Percentiles rank a stretch among this genome's conserved stretches.
Conservation (phyloP, 257 asterid genomes). For the Forsythia suspensa region DNA sequence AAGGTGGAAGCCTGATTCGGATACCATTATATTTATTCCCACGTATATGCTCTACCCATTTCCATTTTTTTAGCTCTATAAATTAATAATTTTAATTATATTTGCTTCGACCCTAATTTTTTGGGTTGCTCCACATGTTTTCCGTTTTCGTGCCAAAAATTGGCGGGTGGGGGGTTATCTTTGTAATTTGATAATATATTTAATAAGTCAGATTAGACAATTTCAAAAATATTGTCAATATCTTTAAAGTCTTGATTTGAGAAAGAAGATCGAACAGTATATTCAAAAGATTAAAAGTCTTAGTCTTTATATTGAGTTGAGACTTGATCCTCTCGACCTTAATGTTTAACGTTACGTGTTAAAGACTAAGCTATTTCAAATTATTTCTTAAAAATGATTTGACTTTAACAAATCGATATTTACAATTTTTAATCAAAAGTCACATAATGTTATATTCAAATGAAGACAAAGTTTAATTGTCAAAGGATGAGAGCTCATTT, state of each 20-base stretch:
- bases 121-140: neutral
- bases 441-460: neutral
- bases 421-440: neutral
- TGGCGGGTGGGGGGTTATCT: no score
- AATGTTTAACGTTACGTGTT: no score
- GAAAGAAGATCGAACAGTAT: neutral
- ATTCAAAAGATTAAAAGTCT: neutral
- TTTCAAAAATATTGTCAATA: neutral
- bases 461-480: neutral
- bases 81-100: neutral
- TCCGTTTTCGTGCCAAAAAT: no score
- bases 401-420: neutral
- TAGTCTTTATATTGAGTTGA: no score
- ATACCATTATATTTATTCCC: conserved; percentile 26
- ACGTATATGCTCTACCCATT: neutral
- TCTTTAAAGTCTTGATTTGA: neutral
- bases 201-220: neutral
- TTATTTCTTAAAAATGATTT: neutral
- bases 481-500: neutral
- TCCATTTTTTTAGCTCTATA: neutral
- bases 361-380: neutral
- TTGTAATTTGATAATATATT: neutral
- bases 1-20: conserved; percentile 40
- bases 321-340: neutral
- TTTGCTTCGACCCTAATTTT: neutral